A percentile compares a stretch with the other conserved stretches of the same genome.
Evolutionary conservation across 495 filamentous ascomycete genomes (phyloP).

Genomic region (Penicillium taxi): DNA sequence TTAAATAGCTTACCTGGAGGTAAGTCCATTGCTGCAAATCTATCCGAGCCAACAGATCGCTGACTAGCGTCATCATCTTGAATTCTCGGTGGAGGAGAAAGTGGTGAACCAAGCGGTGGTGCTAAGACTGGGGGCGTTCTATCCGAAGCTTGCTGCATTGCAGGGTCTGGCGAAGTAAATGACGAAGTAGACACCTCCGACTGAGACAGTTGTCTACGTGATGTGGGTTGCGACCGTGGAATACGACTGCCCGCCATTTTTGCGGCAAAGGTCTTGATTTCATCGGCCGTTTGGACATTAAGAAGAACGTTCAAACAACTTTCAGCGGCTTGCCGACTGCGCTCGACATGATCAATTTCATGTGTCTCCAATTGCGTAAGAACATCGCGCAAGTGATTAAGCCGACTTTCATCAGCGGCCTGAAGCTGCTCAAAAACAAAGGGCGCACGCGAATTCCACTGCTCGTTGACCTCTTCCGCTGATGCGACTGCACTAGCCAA

Average conservation of each 20-base stretch:
- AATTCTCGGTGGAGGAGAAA: constrained; percentile 35
- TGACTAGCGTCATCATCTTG: constrained; percentile 55
- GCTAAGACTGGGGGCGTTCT: background rate
- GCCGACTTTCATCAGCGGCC: constrained; percentile 76
- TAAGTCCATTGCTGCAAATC: too few species aligned
- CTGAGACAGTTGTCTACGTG: constrained; percentile 15
- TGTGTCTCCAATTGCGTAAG: constrained; percentile 90
- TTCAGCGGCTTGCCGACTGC: constrained; percentile 67
- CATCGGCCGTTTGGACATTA: constrained; percentile 78
- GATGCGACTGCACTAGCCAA: constrained; percentile 67
- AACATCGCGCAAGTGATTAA: constrained; percentile 87
- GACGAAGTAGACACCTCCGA: constrained; percentile 10
- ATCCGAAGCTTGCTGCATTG: constrained; percentile 13
- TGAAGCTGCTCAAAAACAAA: constrained; percentile 95
- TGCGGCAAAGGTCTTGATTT: constrained; percentile 79
- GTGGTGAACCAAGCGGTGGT: constrained; percentile 4
- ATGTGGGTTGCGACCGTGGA: constrained; percentile 8
- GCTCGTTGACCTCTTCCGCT: constrained; percentile 65
- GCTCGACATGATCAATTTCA: constrained; percentile 81
- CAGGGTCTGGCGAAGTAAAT: constrained; percentile 8
- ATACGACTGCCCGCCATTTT: constrained; percentile 32
- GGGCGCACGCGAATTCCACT: constrained; percentile 94
- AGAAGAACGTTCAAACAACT: constrained; percentile 76
- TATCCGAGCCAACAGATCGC: constrained; percentile 43
- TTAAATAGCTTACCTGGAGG: too few species aligned